Evolutionary conservation across 768 basidiomycete genomes (phyloP).

Genomic region (Sistotremastrum niveocremeum): DNA sequence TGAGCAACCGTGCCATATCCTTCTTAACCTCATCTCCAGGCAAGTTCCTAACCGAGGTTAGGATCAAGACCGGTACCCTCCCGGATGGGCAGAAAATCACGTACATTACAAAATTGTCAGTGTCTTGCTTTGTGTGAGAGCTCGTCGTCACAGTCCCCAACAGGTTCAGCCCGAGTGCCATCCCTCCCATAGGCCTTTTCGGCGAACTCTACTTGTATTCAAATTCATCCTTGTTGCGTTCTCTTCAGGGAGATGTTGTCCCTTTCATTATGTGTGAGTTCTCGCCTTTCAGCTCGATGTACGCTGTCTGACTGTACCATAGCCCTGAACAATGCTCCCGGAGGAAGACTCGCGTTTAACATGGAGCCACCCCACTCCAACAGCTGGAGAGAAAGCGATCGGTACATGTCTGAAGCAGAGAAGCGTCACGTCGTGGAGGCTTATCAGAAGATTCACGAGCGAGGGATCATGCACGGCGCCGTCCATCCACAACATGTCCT

Average conservation of each 20-base stretch:
- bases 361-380: conserved; percentile 12
- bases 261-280: conserved; percentile 8
- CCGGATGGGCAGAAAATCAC: conserved; percentile 6
- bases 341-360: conserved; percentile 6
- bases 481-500: conserved; percentile 9
- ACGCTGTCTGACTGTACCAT: no score
- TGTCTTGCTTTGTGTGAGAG: background rate
- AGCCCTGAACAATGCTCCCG: background rate
- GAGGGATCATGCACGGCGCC: conserved; percentile 12
- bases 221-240: conserved; percentile 8
- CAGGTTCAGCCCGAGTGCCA: no score
- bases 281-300: no score
- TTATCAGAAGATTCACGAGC: conserved; percentile 10
- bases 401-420: background rate
- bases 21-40: background rate
- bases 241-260: conserved; percentile 12
- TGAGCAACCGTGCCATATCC: background rate
- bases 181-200: no score
- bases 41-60: background rate
- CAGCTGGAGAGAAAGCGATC: conserved; percentile 10
- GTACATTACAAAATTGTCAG: conserved; percentile 8
- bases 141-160: no score
- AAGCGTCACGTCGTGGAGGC: conserved; percentile 11
- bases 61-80: background rate
- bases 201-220: conserved; percentile 7